These are phyloP conservation scores for Ophiostoma ips DNA, from an alignment of 2,329 filamentous ascomycete genomes.

Conservation along the genomic window DNA sequence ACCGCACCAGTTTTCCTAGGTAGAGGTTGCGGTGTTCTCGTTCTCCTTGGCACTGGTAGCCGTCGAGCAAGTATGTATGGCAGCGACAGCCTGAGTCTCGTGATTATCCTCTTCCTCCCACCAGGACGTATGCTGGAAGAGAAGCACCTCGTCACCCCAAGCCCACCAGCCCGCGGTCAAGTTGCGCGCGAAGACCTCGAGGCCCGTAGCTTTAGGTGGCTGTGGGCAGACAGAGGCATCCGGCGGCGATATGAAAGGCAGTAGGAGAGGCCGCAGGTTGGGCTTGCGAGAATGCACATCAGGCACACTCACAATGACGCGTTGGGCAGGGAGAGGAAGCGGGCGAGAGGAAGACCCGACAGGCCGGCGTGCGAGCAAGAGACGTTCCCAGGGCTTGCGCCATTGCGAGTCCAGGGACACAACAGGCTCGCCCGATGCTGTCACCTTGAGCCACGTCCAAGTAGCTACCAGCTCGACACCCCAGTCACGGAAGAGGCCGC, in stretches of 20 bases:
- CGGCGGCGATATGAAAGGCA: slow-evolving; percentile 14
- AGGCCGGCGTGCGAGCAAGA: slow-evolving; percentile 44
- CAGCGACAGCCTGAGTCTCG: not conserved
- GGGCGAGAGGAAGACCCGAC: slow-evolving; percentile 19
- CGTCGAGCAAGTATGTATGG: not conserved
- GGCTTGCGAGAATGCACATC: slow-evolving; percentile 72
- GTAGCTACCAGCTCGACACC: slow-evolving; percentile 51
- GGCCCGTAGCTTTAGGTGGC: slow-evolving; percentile 21
- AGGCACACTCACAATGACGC: slow-evolving; percentile 54
- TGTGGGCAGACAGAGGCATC: not conserved
- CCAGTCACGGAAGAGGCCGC: slow-evolving; percentile 52
- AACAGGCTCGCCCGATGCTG: slow-evolving; percentile 48
- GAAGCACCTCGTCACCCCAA: slow-evolving; percentile 62
- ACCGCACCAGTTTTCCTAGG: not conserved
- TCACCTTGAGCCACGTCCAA: slow-evolving; percentile 71
- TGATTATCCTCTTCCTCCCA: slow-evolving; percentile 3
- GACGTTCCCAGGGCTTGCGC: slow-evolving; percentile 65
- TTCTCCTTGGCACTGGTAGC: not conserved
- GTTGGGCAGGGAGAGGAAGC: slow-evolving; percentile 19
- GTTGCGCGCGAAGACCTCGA: slow-evolving; percentile 69
- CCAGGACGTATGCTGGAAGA: slow-evolving; percentile 41
- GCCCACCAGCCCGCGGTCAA: slow-evolving; percentile 64
- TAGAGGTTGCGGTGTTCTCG: not conserved
- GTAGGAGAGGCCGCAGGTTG: slow-evolving; percentile 48
- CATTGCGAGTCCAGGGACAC: slow-evolving; percentile 44